A percentile compares a stretch with the other conserved stretches of the same genome.
phyloP scores from a whole-genome alignment of 176 grass and related monocot genomes.

The Rhynchospora pubera region DNA sequence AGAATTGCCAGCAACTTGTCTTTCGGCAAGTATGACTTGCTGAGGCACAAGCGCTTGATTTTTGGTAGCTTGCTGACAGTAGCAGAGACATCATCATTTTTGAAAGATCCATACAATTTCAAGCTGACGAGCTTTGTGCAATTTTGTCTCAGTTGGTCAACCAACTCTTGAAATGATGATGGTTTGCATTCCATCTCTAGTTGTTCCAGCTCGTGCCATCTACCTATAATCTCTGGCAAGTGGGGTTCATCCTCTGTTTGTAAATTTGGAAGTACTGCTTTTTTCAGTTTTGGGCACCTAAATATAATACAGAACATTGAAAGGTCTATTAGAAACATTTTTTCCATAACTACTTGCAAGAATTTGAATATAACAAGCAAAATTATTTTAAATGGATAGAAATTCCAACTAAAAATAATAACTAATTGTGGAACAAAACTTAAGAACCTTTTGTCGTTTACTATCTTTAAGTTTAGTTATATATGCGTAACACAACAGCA shows the following conservation, averaged over 20 bases:
- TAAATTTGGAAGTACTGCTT: slow-evolving; percentile 33
- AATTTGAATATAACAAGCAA: not conserved
- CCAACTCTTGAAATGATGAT: slow-evolving; percentile 33
- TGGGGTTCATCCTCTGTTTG: slow-evolving; percentile 29
- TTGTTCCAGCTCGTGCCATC: slow-evolving; percentile 42
- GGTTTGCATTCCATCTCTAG: slow-evolving; percentile 65
- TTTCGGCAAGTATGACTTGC: slow-evolving; percentile 47
- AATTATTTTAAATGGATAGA: not conserved
- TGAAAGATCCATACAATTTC: slow-evolving; percentile 42
- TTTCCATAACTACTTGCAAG: not conserved
- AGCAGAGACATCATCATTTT: slow-evolving; percentile 44
- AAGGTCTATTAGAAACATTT: not conserved
- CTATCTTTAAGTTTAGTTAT: not conserved
- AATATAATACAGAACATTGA: not conserved
- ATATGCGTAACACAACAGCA: not conserved
- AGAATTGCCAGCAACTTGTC: slow-evolving; percentile 34
- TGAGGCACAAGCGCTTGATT: slow-evolving; percentile 36
- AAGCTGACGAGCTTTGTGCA: slow-evolving; percentile 30
- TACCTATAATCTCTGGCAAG: slow-evolving; percentile 39
- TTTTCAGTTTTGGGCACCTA: slow-evolving; percentile 43
- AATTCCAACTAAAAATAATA: not conserved
- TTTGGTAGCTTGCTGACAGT: slow-evolving; percentile 9
- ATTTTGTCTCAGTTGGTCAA: slow-evolving; percentile 23
- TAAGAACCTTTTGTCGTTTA: not conserved
- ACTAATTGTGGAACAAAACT: not conserved